Evolutionary conservation across 2,329 filamentous ascomycete genomes (phyloP), one percentile per base, ranked within the genome.

Genomic region (Aspergillus proliferans): DNA sequence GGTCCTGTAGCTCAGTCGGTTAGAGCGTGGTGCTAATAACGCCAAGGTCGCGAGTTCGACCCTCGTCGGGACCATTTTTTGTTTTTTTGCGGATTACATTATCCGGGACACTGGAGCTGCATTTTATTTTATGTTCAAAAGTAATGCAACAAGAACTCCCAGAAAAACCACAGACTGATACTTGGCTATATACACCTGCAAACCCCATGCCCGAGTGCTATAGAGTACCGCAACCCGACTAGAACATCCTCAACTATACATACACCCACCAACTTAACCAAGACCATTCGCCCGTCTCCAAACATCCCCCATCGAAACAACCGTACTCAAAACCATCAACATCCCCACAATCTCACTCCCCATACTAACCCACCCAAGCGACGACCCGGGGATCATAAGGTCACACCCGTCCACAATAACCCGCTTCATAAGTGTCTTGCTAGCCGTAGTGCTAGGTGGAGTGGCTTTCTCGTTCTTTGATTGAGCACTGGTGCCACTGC

Each of bases 361-460:
- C 1, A 76, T 67, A 0, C 72, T 62, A n/a, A 83, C 66, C 83
- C 83, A 86, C 0, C 83, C 83, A 6, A 86, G 67, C 0, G 76
- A 69, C 6, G 71, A 71, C 0, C 79, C 81, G 0, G 85, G 85
- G 19, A 86, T 69, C 1, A 81, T 61, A 40, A 86, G 64, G 60
- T 88, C 85, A 45, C 84, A 72, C 6, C 66, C 56, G 57, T 86
- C 81, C 3, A 81, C 73, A 1, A 80, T 49, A 6, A 84, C 62
- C 43, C 73, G 72, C 7, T 77, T 75, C 22, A 70, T 58, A 4
- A 83, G 60, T 3, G 53, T 48, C 3, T 47, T 47, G 43, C 34
- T 8, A 45, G 21, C 21, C 21, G 21, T 21, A 21, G 21, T 21
- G 21, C 21, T 21, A 21, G 21, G 21, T 21, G 21, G 21, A 3